phyloP scores from a whole-genome alignment of 1,284 basidiomycete species.

The Papiliotrema nemorosa region DNA sequence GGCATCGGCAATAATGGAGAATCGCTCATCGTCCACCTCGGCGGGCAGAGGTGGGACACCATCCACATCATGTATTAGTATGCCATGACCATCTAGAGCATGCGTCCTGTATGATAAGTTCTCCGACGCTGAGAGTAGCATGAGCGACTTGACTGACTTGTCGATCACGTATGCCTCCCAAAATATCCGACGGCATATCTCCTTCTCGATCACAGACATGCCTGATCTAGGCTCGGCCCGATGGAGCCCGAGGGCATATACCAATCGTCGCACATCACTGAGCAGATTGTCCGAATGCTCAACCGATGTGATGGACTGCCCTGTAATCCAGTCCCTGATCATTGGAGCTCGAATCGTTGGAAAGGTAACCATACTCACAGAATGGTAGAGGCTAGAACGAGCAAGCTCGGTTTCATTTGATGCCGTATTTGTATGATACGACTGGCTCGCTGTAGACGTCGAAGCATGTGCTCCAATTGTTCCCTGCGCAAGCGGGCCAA shows the following conservation, averaged over 20 bases:
- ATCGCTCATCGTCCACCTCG: neutral
- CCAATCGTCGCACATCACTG: neutral
- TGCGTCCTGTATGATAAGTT: neutral
- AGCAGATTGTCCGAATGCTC: neutral
- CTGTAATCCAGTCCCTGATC: neutral
- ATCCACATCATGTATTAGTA: neutral
- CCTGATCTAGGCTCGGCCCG: neutral
- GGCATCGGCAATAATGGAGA: neutral
- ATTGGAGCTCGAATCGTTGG: neutral
- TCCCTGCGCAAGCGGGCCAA: neutral
- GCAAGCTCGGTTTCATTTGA: neutral
- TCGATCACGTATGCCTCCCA: slow-evolving; percentile 1
- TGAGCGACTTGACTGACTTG: neutral
- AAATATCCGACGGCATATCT: neutral
- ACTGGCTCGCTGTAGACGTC: neutral
- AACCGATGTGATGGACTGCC: neutral
- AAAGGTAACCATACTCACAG: neutral
- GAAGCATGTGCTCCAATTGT: neutral
- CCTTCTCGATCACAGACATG: neutral
- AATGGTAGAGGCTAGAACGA: neutral
- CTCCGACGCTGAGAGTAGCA: neutral
- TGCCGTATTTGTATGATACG: neutral
- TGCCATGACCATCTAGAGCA: neutral
- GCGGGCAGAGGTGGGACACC: neutral
- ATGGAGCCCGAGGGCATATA: neutral